Conservation (phyloP, 306 rosid genomes). For the Malus sieversii region DNA sequence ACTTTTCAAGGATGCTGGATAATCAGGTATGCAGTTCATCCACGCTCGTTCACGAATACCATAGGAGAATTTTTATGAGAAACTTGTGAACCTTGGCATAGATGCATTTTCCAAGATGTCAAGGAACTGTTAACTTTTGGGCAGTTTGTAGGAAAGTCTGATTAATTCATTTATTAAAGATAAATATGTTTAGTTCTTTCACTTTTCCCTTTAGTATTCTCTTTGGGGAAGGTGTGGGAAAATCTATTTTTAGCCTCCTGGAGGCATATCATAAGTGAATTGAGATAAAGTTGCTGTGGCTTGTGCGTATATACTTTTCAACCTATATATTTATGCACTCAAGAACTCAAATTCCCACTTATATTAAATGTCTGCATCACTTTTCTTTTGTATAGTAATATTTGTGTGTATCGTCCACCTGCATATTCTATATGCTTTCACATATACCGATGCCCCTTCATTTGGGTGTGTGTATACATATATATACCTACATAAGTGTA, state of each 20-base stretch:
- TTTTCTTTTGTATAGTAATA: not conserved
- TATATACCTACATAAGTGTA: not conserved
- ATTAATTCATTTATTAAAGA: not conserved
- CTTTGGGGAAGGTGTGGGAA: not conserved
- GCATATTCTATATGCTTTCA: not conserved
- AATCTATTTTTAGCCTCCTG: not conserved
- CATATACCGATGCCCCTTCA: not conserved
- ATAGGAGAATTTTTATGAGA: constrained; percentile 3
- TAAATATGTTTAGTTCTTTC: not conserved
- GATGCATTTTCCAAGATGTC: not conserved
- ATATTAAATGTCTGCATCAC: not conserved
- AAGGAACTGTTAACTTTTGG: not conserved
- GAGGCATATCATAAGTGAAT: not conserved
- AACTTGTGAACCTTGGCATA: constrained; percentile 2
- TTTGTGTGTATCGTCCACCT: not conserved
- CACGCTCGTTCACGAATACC: not conserved
- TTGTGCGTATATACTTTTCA: not conserved
- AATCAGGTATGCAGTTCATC: constrained; percentile 53
- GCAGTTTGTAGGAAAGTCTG: not conserved
- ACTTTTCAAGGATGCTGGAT: constrained; percentile 93
- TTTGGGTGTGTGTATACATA: not conserved
- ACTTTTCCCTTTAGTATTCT: not conserved
- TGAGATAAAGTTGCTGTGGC: not conserved
- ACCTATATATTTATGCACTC: not conserved
- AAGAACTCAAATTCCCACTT: not conserved